These are phyloP conservation scores for Auricularia sp. DNA, from an alignment of 768 basidiomycete species.

Conservation along the genomic window DNA sequence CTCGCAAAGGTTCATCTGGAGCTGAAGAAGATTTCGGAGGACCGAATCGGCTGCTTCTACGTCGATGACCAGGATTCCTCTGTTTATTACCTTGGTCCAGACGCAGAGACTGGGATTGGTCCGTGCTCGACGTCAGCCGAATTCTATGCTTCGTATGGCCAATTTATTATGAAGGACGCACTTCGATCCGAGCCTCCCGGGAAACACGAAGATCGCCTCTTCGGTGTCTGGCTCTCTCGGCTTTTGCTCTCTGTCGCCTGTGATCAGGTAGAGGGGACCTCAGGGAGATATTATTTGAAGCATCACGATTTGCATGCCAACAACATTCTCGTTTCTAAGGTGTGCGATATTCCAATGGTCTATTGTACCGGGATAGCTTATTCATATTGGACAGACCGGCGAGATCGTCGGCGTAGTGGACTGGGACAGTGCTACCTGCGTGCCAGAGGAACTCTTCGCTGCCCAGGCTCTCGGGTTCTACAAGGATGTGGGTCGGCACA, in stretches of 20 bases:
- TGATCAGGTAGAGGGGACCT: too few species aligned
- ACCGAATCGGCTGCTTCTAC: neutral
- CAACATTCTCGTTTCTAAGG: neutral
- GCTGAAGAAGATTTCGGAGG: neutral
- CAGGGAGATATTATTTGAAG: neutral
- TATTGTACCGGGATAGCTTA: neutral
- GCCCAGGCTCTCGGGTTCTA: neutral
- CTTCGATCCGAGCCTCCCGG: neutral
- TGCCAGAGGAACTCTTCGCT: neutral
- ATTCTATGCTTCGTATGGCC: neutral
- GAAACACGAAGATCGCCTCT: neutral
- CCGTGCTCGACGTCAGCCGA: neutral
- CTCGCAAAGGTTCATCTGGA: neutral
- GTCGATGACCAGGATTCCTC: neutral
- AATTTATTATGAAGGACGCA: neutral
- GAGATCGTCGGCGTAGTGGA: neutral
- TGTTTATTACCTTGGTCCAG: neutral
- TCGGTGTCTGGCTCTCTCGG: neutral
- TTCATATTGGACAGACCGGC: neutral
- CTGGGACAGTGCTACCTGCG: neutral
- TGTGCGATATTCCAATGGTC: neutral
- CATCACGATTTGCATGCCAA: neutral
- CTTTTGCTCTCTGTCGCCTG: neutral
- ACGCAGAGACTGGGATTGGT: neutral
- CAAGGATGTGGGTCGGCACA: neutral